Percentiles rank a stretch among this genome's conserved stretches.
phyloP scores from a whole-genome alignment of 805 yeast species.

The Zygoascus ofunaensis region DNA sequence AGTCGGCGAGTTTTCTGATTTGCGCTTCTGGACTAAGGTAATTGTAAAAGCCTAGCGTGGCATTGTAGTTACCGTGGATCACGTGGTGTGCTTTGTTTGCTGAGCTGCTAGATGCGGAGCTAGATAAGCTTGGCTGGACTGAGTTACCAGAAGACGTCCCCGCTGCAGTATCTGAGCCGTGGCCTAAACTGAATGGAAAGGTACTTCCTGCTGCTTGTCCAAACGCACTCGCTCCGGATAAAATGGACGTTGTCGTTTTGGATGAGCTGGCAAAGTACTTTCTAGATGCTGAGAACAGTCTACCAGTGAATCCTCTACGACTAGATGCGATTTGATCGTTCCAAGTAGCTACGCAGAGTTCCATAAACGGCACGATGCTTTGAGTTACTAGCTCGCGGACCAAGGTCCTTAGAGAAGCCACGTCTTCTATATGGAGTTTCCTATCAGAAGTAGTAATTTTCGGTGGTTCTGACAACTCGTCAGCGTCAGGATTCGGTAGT shows the following conservation, averaged over 20 bases:
- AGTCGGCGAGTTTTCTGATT: slow-evolving; percentile 78
- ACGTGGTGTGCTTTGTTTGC: not conserved
- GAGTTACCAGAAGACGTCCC: too few species aligned
- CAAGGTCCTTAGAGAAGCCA: slow-evolving; percentile 32
- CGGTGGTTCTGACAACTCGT: too few species aligned
- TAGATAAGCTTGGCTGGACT: not conserved
- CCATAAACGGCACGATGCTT: slow-evolving; percentile 73
- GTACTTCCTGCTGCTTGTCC: slow-evolving; percentile 6
- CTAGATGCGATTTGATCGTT: slow-evolving; percentile 74
- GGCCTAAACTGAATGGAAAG: slow-evolving; percentile 12
- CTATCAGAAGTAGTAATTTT: not conserved
- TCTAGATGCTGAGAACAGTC: slow-evolving; percentile 59
- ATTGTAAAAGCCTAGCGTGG: slow-evolving; percentile 40
- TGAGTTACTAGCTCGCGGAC: slow-evolving; percentile 42
- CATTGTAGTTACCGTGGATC: slow-evolving; percentile 33
- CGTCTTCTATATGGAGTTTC: slow-evolving; percentile 28
- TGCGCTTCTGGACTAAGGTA: slow-evolving; percentile 60
- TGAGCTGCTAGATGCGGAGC: not conserved
- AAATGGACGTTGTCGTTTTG: slow-evolving; percentile 19
- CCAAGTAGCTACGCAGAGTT: slow-evolving; percentile 70
- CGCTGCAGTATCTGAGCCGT: not conserved
- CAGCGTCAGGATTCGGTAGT: slow-evolving; percentile 9
- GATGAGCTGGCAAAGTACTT: slow-evolving; percentile 35
- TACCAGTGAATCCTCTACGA: slow-evolving; percentile 63
- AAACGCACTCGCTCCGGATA: slow-evolving; percentile 25